phyloP scores from a whole-genome alignment of 495 filamentous ascomycete species.

The Hyaloscypha hepaticicola region DNA sequence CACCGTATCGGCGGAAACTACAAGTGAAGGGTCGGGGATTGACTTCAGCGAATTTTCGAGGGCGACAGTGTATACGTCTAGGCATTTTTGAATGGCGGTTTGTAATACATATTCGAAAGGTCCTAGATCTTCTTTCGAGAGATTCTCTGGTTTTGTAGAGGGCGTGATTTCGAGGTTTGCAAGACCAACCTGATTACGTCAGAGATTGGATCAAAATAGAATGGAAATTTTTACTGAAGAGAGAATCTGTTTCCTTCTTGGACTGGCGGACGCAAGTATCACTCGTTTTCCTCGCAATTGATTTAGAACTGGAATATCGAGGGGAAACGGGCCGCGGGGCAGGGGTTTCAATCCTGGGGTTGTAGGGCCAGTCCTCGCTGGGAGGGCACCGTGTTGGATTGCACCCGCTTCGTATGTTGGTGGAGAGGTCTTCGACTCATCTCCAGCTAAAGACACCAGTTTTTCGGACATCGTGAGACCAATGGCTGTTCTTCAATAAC shows the following conservation, averaged over 20 bases:
- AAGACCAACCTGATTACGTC: conserved; percentile 58
- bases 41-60: conserved; percentile 43
- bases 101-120: conserved; percentile 89
- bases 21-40: conserved; percentile 69
- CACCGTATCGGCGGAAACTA: conserved; percentile 90
- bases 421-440: conserved; percentile 1
- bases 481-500: not conserved
- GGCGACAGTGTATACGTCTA: conserved; percentile 70
- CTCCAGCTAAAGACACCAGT: not conserved
- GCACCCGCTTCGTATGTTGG: conserved; percentile 42
- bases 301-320: conserved; percentile 75
- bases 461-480: conserved; percentile 24
- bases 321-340: conserved; percentile 49
- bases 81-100: conserved; percentile 80
- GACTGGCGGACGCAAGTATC: conserved; percentile 86
- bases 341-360: conserved; percentile 17
- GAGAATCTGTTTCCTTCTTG: conserved; percentile 78
- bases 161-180: conserved; percentile 77
- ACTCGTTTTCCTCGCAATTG: conserved; percentile 69
- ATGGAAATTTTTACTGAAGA: conserved; percentile 41
- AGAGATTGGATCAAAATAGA: conserved; percentile 6
- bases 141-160: conserved; percentile 75
- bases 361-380: conserved; percentile 20
- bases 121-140: conserved; percentile 68
- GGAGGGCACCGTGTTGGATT: conserved; percentile 36